Evolutionary conservation across 1,284 basidiomycete species (phyloP), one percentile per base, ranked within the genome.

Genomic region (Austroboletus rostrupii): DNA sequence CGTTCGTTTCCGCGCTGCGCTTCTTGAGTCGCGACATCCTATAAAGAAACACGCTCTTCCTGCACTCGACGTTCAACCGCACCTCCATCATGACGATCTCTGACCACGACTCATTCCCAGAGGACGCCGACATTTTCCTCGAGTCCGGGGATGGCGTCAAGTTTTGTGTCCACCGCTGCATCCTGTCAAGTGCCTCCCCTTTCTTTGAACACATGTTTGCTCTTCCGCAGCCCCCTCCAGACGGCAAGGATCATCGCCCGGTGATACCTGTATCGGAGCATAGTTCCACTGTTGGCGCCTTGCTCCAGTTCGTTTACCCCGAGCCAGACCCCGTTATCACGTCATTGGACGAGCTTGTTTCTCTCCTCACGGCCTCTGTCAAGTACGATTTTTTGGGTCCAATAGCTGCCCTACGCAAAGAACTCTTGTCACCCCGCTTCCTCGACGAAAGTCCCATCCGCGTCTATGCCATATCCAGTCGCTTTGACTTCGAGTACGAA

Each of bases 161-260:
- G 55, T 85, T 87, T 59, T 72, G 68, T 41, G 77, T 81, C n/a
- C 85, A 87, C 64, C 71, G 72, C 55, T 77, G 73, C 61, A 76
- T 88, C 53, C 75, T 89, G 45, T 67, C 77, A 12, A 70, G 72
- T 8, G 79, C 82, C 0, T 88, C 85, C 1, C 74, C 80, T 1
- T 83, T 89, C 68, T 89, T 88, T 65, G 64, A 68, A 45, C 75
- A 81, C 49, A 81, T 89, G 81, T 83, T 88, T 62, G 64, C 77
- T 21, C 69, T 89, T 21, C 85, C 85, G 4, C 83, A 87, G 57
- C 66, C 68, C 21, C 59, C 60, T 46, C 35, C 52, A 36, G 48
- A 56, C 19, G 46, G 49, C 39, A 53, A 58, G 31, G 61, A 64
- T 14, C 55, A 58, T 32, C 53, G 66, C n/a, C 80, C 81, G 10